These are phyloP conservation scores for Aspergillus amoenus DNA, from an alignment of 2,329 filamentous ascomycete species.

Conservation along the genomic window DNA sequence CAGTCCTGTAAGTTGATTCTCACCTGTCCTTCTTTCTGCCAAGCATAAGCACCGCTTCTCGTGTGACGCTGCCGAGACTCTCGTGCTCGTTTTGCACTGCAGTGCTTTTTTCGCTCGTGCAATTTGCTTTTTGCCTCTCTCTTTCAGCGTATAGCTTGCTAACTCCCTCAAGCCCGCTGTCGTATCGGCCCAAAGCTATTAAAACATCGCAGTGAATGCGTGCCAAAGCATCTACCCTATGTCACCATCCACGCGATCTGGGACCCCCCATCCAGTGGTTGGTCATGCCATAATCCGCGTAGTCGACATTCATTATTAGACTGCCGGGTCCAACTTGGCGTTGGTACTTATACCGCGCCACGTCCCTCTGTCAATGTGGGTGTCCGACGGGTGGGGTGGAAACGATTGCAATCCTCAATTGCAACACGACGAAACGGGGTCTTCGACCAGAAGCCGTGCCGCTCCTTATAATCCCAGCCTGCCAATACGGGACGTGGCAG, in stretches of 20 bases:
- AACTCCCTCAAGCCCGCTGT: conserved; percentile 40
- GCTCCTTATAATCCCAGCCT: conserved; percentile 9
- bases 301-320: conserved; percentile 10
- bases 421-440: conserved; percentile 10
- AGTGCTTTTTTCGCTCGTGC: not conserved
- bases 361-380: conserved; percentile 13
- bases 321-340: conserved; percentile 7
- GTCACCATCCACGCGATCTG: conserved; percentile 22
- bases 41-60: conserved; percentile 19
- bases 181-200: conserved; percentile 49
- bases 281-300: conserved; percentile 12
- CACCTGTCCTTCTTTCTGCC: conserved; percentile 20
- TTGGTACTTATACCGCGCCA: conserved; percentile 11
- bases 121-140: conserved; percentile 3
- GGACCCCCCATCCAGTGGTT: conserved; percentile 6
- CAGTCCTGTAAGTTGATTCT: conserved; percentile 73
- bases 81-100: conserved; percentile 10
- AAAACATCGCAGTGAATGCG: conserved; percentile 16
- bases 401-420: conserved; percentile 8
- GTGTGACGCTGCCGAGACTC: conserved; percentile 24
- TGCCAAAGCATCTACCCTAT: conserved; percentile 23
- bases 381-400: conserved; percentile 13
- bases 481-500: conserved; percentile 10
- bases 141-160: conserved; percentile 16
- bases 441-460: conserved; percentile 8